These are phyloP conservation scores for Lichtheimia hyalospora DNA, from an alignment of 371 early-diverging fungal genomes.

Conservation along the genomic window DNA sequence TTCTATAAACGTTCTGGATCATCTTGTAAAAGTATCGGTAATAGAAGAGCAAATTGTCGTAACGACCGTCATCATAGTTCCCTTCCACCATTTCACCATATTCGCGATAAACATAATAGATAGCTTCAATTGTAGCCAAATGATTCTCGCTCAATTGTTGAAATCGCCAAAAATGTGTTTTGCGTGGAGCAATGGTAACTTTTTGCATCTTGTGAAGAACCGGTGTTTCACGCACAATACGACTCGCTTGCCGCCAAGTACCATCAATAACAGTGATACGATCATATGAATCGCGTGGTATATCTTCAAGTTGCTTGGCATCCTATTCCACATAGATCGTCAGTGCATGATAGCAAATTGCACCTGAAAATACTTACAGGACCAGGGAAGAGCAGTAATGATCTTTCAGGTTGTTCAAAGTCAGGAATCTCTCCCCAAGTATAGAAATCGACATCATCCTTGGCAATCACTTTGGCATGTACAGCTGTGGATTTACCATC, in stretches of 20 bases:
- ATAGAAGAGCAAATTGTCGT: constrained; percentile 86
- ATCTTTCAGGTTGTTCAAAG: constrained; percentile 64
- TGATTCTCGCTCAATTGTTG: constrained; percentile 73
- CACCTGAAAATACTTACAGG: constrained; percentile 49
- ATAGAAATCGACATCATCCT: constrained; percentile 66
- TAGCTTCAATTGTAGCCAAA: constrained; percentile 93
- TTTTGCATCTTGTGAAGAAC: constrained; percentile 49
- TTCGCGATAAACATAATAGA: constrained; percentile 88
- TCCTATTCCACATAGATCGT: constrained; percentile 54
- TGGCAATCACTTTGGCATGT: constrained; percentile 83
- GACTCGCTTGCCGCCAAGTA: constrained; percentile 88
- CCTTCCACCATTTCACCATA: constrained; percentile 44
- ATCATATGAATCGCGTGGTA: constrained; percentile 65
- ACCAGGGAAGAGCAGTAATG: constrained; percentile 88
- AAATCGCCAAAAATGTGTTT: constrained; percentile 90
- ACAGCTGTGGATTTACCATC: constrained; percentile 87
- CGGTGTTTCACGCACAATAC: constrained; percentile 62
- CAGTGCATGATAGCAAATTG: not conserved
- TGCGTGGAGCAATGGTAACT: constrained; percentile 63
- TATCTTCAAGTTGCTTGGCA: constrained; percentile 64
- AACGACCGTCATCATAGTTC: constrained; percentile 52
- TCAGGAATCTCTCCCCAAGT: constrained; percentile 53
- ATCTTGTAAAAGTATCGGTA: constrained; percentile 84
- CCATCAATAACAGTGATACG: constrained; percentile 88
- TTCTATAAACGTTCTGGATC: constrained; percentile 78